These are phyloP conservation scores for Tetraselmis chui DNA, from an alignment of 139 green algal species.

Conservation along the genomic window DNA sequence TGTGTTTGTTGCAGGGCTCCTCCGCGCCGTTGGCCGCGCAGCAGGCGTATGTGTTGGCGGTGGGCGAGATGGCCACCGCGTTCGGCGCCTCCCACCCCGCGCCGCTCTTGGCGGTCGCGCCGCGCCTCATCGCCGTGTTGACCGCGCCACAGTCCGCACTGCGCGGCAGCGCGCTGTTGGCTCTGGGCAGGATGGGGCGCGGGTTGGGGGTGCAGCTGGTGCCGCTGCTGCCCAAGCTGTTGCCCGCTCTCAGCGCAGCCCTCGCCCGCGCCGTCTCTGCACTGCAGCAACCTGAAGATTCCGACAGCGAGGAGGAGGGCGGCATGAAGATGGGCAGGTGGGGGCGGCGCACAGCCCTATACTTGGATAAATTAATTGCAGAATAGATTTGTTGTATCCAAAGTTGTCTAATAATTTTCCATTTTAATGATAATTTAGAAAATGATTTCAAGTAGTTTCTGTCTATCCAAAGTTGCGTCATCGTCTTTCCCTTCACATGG, in stretches of 20 bases:
- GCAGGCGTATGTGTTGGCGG: slow-evolving; percentile 2
- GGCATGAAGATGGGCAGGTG: too few species aligned
- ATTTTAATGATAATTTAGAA: slow-evolving; percentile 21
- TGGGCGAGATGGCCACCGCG: background rate
- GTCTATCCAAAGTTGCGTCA: background rate
- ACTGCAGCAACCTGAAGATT: too few species aligned
- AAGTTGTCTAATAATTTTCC: too few species aligned
- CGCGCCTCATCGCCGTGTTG: slow-evolving; percentile 16
- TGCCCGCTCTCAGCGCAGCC: background rate
- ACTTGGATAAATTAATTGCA: too few species aligned
- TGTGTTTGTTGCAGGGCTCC: background rate
- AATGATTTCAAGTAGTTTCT: background rate
- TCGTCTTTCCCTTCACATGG: slow-evolving; percentile 14
- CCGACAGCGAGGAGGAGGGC: too few species aligned
- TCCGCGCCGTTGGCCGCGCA: background rate
- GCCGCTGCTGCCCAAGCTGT: slow-evolving; percentile 1
- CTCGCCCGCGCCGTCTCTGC: background rate
- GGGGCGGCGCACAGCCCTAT: too few species aligned
- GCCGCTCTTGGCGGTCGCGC: background rate
- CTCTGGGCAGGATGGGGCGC: background rate
- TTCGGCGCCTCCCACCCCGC: background rate
- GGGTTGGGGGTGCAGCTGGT: background rate
- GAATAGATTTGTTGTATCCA: too few species aligned
- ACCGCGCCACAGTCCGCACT: slow-evolving; percentile 6
- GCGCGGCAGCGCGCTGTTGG: background rate